Base-by-base conservation (phyloP, 2,329 filamentous ascomycete genomes). In the Cyanodermella asteris region DNA sequence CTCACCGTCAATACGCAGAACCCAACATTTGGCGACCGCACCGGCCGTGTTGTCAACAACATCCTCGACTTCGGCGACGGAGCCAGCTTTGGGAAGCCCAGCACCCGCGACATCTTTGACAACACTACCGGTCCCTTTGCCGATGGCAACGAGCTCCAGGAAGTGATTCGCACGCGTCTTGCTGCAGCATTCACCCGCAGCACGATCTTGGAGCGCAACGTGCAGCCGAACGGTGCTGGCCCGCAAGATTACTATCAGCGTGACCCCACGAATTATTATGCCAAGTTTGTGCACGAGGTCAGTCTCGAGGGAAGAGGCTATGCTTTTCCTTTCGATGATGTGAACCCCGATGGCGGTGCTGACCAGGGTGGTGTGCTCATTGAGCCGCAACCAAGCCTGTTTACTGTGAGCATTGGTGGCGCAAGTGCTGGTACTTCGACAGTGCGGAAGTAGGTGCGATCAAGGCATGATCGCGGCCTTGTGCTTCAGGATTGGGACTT, bases 161-260 rank as follows among this genome's bases (percentile, higher is more conserved):
- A 64, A 31, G 68, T 69, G 19, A 61, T 82, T 28, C 69, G 70
- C 6, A 73, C 78, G 0, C 59, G 77, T 11, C 49, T 87, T 9
- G 63, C 72, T 0, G 76, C 77, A 2, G 74, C 72, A 1, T 64
- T 84, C 38, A 80, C 82, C 47, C 61, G 77, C 13, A 69, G 63
- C 17, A 82, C 72, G 7, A 46, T 87, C 31, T 46, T 75, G 25
- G 40, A 46, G 11, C 32, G 61, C 36, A 26, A 43, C n/a, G 37
- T 39, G 34, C 66, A 62, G 47, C 67, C 63, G 9, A 51, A 53
- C 25, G n/a, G n/a, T n/a, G 61, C 64, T 40, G 32, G 38, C 1
- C 46, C 58, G 3, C 40, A 39, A 5, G 43, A 39, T 6, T 73
- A 69, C 40, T 74, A 74, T 44, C 34, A 42, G 20, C 45, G 58